A percentile compares a stretch with the other conserved stretches of the same genome.
Evolutionary conservation across 2,329 filamentous ascomycete species (phyloP).

Genomic region (Dactylellina sp.): DNA sequence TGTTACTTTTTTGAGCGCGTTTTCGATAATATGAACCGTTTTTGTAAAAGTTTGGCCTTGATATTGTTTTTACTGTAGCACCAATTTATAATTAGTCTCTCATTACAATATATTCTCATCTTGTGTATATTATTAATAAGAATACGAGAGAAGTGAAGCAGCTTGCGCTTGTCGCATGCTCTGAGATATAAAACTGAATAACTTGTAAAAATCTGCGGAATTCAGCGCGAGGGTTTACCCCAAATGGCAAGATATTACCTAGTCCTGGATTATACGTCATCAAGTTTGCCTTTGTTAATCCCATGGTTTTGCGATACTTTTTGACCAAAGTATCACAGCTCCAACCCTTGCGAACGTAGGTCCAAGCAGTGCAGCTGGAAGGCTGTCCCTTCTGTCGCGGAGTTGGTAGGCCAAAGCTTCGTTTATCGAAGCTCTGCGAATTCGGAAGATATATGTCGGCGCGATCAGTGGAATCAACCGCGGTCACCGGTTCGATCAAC

Average conservation of each 20-base stretch:
- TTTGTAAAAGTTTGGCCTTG: neutral
- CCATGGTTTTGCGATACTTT: neutral
- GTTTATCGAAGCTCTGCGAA: neutral
- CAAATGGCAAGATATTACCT: constrained; percentile 2
- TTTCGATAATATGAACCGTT: neutral
- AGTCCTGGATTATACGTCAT: constrained; percentile 7
- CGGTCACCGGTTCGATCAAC: neutral
- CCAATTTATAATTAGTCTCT: neutral
- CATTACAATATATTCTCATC: too few relatives aligned
- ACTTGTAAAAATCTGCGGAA: too few relatives aligned
- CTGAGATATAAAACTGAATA: too few relatives aligned
- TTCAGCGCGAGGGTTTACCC: too few relatives aligned
- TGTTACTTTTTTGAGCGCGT: too few relatives aligned
- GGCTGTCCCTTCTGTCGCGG: constrained; percentile 23
- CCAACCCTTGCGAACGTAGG: constrained; percentile 23
- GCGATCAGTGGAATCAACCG: neutral
- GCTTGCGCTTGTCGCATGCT: too few relatives aligned
- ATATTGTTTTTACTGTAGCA: neutral
- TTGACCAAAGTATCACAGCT: constrained; percentile 12
- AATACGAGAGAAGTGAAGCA: too few relatives aligned
- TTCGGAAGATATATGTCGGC: neutral
- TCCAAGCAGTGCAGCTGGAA: constrained; percentile 18
- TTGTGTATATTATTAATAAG: too few relatives aligned
- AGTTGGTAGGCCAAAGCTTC: neutral
- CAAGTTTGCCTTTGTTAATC: constrained; percentile 5